phyloP scores from a whole-genome alignment of 345 rosid genomes.

The Cochlearia excelsa region DNA sequence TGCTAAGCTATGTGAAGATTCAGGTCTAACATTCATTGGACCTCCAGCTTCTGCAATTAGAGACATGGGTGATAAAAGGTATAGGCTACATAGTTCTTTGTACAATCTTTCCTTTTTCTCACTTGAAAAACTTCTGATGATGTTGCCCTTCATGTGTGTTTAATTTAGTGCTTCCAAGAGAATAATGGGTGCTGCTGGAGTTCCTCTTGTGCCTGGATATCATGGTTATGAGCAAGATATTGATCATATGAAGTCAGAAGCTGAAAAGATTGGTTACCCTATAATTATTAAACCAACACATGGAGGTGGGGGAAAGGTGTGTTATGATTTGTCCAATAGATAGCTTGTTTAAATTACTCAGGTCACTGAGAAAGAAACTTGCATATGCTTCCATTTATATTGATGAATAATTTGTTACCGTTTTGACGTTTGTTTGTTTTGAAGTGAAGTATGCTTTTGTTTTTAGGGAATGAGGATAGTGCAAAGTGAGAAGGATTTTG shows the following conservation, averaged over 20 bases:
- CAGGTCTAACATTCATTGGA: slow-evolving; percentile 75
- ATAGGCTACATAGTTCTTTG: background rate
- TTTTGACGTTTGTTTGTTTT: too few species aligned
- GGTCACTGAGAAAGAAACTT: background rate
- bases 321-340: slow-evolving; percentile 3
- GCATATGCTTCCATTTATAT: too few species aligned
- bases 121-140: slow-evolving; percentile 1
- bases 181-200: slow-evolving; percentile 99
- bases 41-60: slow-evolving; percentile 91
- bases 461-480: slow-evolving; percentile 95
- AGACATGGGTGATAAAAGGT: slow-evolving; percentile 99
- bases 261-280: slow-evolving; percentile 85
- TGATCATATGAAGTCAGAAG: slow-evolving; percentile 76
- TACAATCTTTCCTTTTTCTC: background rate
- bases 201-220: slow-evolving; percentile 92
- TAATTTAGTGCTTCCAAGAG: slow-evolving; percentile 77
- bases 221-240: slow-evolving; percentile 87
- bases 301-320: slow-evolving; percentile 96
- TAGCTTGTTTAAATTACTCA: slow-evolving; percentile 2
- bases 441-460: slow-evolving; percentile 30
- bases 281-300: slow-evolving; percentile 89
- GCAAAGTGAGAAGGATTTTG: slow-evolving; percentile 55
- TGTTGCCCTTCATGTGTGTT: slow-evolving; percentile 14
- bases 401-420: too few species aligned
- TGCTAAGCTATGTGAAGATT: slow-evolving; percentile 77